Conservation (phyloP, 805 yeast genomes). For the Kodamaea sagamina region DNA sequence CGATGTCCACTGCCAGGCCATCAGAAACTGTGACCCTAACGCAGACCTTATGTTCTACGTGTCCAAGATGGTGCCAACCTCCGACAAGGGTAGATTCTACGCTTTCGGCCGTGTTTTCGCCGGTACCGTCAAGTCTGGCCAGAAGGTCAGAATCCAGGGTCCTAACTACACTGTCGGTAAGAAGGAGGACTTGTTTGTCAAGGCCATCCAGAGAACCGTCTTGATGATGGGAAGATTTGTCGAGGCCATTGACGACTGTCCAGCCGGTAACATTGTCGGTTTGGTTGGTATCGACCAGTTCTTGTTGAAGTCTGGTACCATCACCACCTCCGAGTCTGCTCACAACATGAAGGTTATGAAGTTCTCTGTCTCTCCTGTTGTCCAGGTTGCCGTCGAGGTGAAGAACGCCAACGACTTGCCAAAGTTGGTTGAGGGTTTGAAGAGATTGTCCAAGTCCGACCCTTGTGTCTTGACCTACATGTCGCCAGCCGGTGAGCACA, state of each 20-base stretch:
- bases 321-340: conserved; percentile 93
- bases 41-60: conserved; percentile 99
- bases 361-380: conserved; percentile 99
- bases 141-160: conserved; percentile 99
- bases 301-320: conserved; percentile 98
- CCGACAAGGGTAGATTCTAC: conserved; percentile 99
- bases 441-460: conserved; percentile 99
- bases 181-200: conserved; percentile 95
- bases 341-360: conserved; percentile 99
- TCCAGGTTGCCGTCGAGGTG: conserved; percentile 99
- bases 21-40: conserved; percentile 97
- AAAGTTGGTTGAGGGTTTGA: conserved; percentile 99
- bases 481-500: conserved; percentile 97
- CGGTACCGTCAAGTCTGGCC: conserved; percentile 98
- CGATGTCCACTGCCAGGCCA: conserved; percentile 87
- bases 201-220: conserved; percentile 98
- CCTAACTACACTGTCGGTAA: conserved; percentile 99
- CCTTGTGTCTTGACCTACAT: conserved; percentile 93
- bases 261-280: conserved; percentile 99
- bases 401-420: conserved; percentile 99
- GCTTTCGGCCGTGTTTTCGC: conserved; percentile 99
- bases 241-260: conserved; percentile 98
- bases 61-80: conserved; percentile 99
- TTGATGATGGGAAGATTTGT: conserved; percentile 99
- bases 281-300: conserved; percentile 99